Conservation (phyloP, 2,329 filamentous ascomycete genomes). For the Aspergillus aculeatus region DNA sequence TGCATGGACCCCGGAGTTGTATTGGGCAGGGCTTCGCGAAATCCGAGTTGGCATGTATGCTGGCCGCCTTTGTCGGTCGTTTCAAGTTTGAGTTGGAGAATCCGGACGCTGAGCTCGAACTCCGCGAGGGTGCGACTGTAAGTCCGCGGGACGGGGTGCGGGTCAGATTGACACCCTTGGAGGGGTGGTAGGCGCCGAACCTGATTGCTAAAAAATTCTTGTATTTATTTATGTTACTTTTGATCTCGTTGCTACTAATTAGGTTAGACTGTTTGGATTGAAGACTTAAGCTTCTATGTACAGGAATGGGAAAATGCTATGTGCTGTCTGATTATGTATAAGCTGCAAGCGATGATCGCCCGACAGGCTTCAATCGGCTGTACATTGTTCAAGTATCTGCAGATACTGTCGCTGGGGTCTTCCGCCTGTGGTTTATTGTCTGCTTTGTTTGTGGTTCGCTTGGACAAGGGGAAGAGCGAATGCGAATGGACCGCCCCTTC, state of each 20-base stretch:
- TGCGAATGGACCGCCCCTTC: too few relatives aligned
- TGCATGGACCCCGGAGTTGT: constrained; percentile 82
- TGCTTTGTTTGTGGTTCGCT: too few relatives aligned
- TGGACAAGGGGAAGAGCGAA: too few relatives aligned
- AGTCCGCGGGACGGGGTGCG: constrained; percentile 71
- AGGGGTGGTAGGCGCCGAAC: constrained; percentile 26
- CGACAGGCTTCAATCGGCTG: too few relatives aligned
- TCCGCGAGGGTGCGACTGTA: constrained; percentile 70
- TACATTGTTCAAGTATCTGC: too few relatives aligned
- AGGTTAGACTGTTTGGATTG: not conserved
- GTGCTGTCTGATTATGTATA: not conserved
- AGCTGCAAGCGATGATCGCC: too few relatives aligned
- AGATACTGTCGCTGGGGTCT: too few relatives aligned
- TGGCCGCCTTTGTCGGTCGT: constrained; percentile 73
- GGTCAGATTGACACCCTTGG: constrained; percentile 57
- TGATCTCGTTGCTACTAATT: not conserved
- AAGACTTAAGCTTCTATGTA: not conserved
- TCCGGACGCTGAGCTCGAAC: constrained; percentile 57
- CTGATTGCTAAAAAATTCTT: too few relatives aligned
- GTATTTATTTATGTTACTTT: too few relatives aligned
- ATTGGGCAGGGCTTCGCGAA: constrained; percentile 80
- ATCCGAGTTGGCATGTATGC: constrained; percentile 78
- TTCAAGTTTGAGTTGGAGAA: constrained; percentile 69
- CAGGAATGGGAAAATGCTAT: not conserved
- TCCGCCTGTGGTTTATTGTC: too few relatives aligned